Percentiles rank a stretch among this genome's conserved stretches.
Evolutionary conservation across 1,284 basidiomycete genomes (phyloP).

Genomic region (Ceratobasidium theobromae): DNA sequence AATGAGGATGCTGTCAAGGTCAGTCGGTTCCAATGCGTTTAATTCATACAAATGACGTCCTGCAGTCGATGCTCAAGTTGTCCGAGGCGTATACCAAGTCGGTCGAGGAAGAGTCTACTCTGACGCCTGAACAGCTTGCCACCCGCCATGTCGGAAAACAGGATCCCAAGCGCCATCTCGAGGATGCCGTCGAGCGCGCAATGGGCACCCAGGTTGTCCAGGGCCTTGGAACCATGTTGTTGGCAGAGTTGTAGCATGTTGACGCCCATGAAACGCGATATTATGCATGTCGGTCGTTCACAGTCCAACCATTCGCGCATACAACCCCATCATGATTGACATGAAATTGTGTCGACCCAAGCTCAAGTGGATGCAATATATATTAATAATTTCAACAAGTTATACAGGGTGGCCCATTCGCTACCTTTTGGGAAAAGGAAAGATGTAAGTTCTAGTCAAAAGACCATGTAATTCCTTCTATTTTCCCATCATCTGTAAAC

Average conservation of each 20-base stretch:
- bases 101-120: slow-evolving; percentile 91
- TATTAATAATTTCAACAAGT: too few relatives aligned
- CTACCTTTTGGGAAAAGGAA: too few relatives aligned
- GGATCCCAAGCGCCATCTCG: slow-evolving; percentile 94
- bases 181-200: slow-evolving; percentile 94
- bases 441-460: too few relatives aligned
- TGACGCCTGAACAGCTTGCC: slow-evolving; percentile 87
- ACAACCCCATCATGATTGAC: too few relatives aligned
- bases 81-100: slow-evolving; percentile 94
- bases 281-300: too few relatives aligned
- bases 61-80: slow-evolving; percentile 85
- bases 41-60: slow-evolving; percentile 1
- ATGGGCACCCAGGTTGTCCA: slow-evolving; percentile 97
- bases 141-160: slow-evolving; percentile 97
- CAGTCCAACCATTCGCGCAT: too few relatives aligned
- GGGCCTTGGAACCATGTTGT: slow-evolving; percentile 86
- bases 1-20: slow-evolving; percentile 95
- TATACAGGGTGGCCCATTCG: too few relatives aligned
- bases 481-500: too few relatives aligned
- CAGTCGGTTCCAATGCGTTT: slow-evolving; percentile 39
- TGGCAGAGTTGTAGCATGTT: slow-evolving; percentile 69
- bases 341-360: too few relatives aligned
- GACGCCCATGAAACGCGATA: too few relatives aligned
- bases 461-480: too few relatives aligned
- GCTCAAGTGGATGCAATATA: too few relatives aligned